Conservation (phyloP, 305 asterid species). For the Petunia hybrid region DNA sequence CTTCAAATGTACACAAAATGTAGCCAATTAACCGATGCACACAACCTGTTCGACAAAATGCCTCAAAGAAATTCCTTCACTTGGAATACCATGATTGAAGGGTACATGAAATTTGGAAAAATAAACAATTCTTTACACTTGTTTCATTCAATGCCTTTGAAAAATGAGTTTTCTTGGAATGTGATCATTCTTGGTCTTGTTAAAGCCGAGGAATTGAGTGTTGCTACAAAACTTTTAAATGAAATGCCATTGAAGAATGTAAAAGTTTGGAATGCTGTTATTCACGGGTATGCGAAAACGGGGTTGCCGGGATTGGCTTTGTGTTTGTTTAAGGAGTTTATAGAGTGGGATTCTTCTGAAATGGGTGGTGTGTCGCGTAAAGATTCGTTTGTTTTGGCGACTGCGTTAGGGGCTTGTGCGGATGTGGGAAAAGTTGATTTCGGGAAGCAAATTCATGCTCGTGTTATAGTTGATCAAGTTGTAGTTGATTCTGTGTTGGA, state of each 20-base stretch:
- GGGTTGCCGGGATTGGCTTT: constrained; percentile 59
- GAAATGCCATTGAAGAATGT: constrained; percentile 80
- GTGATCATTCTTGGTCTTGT: constrained; percentile 59
- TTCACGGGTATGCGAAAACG: constrained; percentile 68
- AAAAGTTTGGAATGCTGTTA: constrained; percentile 69
- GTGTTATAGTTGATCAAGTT: constrained; percentile 54
- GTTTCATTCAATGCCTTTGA: constrained; percentile 64
- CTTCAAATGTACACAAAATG: constrained; percentile 81
- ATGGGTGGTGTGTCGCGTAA: constrained; percentile 39
- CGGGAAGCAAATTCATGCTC: constrained; percentile 88
- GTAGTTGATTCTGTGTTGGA: constrained; percentile 68
- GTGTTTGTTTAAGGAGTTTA: constrained; percentile 57
- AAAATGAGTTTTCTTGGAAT: constrained; percentile 81
- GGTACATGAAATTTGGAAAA: constrained; percentile 59
- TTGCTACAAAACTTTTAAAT: constrained; percentile 49
- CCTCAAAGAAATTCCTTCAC: constrained; percentile 66
- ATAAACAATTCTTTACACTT: constrained; percentile 44
- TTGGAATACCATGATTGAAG: constrained; percentile 84
- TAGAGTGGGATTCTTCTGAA: constrained; percentile 46
- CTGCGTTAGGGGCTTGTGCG: constrained; percentile 72
- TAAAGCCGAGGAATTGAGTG: constrained; percentile 59
- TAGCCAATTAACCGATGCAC: constrained; percentile 59
- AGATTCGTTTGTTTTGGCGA: constrained; percentile 72
- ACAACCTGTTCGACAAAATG: constrained; percentile 75
- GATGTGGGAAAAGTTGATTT: constrained; percentile 50